Evolutionary conservation across 2,329 filamentous ascomycete genomes (phyloP), one percentile per base, ranked within the genome.

Genomic region (Penicillium verrucosum): DNA sequence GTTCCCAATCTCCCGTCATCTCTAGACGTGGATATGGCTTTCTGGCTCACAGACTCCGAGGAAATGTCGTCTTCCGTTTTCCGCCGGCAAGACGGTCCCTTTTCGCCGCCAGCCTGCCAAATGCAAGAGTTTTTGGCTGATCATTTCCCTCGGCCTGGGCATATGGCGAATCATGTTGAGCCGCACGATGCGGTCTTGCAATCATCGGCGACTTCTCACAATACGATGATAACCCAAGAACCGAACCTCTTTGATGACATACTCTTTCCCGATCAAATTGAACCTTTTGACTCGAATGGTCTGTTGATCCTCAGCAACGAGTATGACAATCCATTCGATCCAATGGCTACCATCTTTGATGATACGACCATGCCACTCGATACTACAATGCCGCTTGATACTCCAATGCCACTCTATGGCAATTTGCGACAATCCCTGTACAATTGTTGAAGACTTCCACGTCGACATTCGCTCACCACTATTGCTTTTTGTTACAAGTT

Each of bases 1-100:
- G 53, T 64, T 7, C 60, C 61, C 7, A n/a, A 30, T 3, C 8
- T 64, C 14, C 36, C 23, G 4, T 14, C 51, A n/a, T 25, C 21
- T 14, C 10, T 38, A 9, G 10, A 29, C 3, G 40, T 56, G 36
- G 46, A 60, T 25, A 7, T 63, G 18, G 55, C 48, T 3, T 43
- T 61, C 36, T 48, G 34, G 43, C 27, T 51, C 3, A 30, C 21
- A 25, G 37, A 25, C 18, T 29, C 21, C 2, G 30, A 6, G 12
- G 27, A 43, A 25, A 30, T 25, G 27, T 16, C 27, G 16, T 27
- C 32, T 12, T 38, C 46, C 25, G 18, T 23, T 38, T 14, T 12
- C 10, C 7, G 29, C 11, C 27, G n/a, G 21, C 32, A n/a, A 14
- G 34, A 34, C 12, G n/a, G 12, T 38, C 16, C 32, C 5, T 51